These are phyloP conservation scores for Solanum ahanhuiri DNA, from an alignment of 257 asterid species.

Conservation along the genomic window DNA sequence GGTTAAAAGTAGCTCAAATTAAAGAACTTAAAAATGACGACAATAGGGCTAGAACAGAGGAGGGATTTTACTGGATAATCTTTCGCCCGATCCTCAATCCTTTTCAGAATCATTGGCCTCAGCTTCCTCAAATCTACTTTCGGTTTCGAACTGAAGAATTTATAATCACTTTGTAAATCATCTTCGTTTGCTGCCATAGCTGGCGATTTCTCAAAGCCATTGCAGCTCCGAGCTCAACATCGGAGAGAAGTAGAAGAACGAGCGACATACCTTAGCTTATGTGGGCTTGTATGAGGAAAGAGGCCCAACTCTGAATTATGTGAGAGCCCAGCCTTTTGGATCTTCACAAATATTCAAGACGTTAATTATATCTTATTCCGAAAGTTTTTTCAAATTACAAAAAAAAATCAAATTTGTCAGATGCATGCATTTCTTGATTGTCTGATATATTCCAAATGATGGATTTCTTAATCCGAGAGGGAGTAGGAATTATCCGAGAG, in stretches of 20 bases:
- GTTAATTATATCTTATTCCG: not conserved
- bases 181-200: not conserved
- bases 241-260: not conserved
- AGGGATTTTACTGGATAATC: conserved; percentile 38
- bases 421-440: no score
- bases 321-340: not conserved
- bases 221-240: not conserved
- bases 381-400: not conserved
- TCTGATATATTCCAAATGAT: no score
- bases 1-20: not conserved
- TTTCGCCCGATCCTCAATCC: conserved; percentile 69
- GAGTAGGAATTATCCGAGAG: no score
- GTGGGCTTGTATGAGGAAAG: not conserved
- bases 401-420: no score
- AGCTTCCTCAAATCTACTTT: conserved; percentile 41
- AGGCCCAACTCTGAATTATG: not conserved
- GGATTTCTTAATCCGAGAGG: no score
- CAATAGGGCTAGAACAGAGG: no score
- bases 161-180: not conserved
- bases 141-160: not conserved
- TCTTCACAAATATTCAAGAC: not conserved
- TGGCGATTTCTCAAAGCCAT: conserved; percentile 1
- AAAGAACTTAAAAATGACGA: no score
- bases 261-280: not conserved
- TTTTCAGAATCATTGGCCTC: conserved; percentile 65